A percentile compares a stretch with the other conserved stretches of the same genome.
phyloP scores from a whole-genome alignment of 1,284 basidiomycete genomes.

The Amylostereum chailletii region DNA sequence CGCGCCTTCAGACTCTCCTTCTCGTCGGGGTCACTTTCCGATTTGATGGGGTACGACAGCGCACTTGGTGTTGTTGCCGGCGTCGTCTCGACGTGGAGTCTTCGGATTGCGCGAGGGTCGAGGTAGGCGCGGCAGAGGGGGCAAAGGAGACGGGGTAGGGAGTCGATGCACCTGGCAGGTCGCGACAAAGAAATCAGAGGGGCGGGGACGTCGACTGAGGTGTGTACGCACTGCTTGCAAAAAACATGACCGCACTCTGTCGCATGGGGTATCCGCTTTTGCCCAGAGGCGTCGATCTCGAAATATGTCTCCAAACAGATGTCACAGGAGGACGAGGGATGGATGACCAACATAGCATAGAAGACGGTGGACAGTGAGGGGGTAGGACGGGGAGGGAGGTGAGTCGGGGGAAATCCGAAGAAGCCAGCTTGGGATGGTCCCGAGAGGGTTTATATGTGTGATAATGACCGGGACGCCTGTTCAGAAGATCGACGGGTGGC shows the following conservation, averaged over 20 bases:
- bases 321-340: constrained; percentile 40
- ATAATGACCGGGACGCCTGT: constrained; percentile 8
- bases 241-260: constrained; percentile 46
- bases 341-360: constrained; percentile 37
- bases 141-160: constrained; percentile 25
- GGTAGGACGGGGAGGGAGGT: constrained; percentile 10
- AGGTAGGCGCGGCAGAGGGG: constrained; percentile 38
- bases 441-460: constrained; percentile 5
- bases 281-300: constrained; percentile 16
- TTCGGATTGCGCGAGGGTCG: constrained; percentile 25
- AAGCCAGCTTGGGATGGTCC: constrained; percentile 7
- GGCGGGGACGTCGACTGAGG: constrained; percentile 1
- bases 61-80: constrained; percentile 8
- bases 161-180: constrained; percentile 27
- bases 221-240: constrained; percentile 31
- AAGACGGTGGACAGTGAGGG: constrained; percentile 4
- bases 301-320: constrained; percentile 40
- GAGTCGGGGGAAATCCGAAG: constrained; percentile 10
- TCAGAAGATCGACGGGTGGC: constrained; percentile 5
- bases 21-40: constrained; percentile 2
- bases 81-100: constrained; percentile 39
- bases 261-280: constrained; percentile 33
- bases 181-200: constrained; percentile 4
- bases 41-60: constrained; percentile 3
- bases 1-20: constrained; percentile 10